Percentiles rank a stretch among this genome's conserved stretches.
These are phyloP conservation scores for Kodamaea fukazawae DNA, from an alignment of 805 yeast species.

Conservation along the genomic window DNA sequence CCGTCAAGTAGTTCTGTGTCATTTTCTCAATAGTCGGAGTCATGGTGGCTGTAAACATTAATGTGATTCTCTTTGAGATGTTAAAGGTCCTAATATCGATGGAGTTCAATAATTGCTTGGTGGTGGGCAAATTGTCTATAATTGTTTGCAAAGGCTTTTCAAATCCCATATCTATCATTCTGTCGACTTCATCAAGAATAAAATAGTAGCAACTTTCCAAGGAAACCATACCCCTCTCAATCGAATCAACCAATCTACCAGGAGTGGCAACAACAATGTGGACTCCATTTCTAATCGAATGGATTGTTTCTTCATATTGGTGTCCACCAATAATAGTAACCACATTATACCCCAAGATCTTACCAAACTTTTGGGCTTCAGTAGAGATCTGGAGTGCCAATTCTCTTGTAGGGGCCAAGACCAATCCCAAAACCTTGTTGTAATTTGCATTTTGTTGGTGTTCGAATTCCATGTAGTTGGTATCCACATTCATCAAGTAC, in stretches of 20 bases:
- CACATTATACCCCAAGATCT: conserved; percentile 40
- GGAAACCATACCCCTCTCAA: conserved; percentile 63
- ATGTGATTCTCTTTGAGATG: conserved; percentile 50
- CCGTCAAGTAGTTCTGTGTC: conserved; percentile 56
- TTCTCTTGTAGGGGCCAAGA: conserved; percentile 92
- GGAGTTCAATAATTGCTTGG: conserved; percentile 19
- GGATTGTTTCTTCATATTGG: conserved; percentile 68
- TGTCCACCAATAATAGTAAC: conserved; percentile 89
- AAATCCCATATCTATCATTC: conserved; percentile 94
- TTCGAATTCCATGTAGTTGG: conserved; percentile 34
- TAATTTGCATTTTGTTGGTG: conserved; percentile 45
- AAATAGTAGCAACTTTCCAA: conserved; percentile 62
- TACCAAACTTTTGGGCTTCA: conserved; percentile 57
- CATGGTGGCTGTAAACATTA: conserved; percentile 96
- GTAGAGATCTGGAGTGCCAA: conserved; percentile 80
- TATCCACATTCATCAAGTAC: conserved; percentile 41
- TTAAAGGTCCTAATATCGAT: conserved; percentile 39
- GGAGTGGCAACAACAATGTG: conserved; percentile 92
- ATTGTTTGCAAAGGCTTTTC: conserved; percentile 73
- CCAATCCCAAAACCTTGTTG: conserved; percentile 70
- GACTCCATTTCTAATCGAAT: conserved; percentile 58
- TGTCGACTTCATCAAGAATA: conserved; percentile 90
- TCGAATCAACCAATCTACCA: conserved; percentile 80
- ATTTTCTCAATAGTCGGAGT: conserved; percentile 68
- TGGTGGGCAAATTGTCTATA: conserved; percentile 50